phyloP scores from a whole-genome alignment of 371 early-diverging fungal genomes.

The Batkoa obscura region DNA sequence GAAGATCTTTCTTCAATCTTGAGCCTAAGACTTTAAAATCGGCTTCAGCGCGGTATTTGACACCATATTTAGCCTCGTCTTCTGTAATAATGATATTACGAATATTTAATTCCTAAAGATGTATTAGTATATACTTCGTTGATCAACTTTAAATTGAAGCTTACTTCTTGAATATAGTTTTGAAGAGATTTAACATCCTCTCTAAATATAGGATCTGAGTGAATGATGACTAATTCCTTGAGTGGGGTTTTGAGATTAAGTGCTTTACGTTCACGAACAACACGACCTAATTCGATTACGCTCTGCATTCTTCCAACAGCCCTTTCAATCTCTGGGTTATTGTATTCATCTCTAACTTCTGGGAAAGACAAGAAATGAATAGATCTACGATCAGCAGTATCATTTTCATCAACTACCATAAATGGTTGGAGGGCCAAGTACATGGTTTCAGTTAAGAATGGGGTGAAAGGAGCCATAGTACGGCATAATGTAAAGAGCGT shows the following conservation, averaged over 20 bases:
- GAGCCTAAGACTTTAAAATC: conserved; percentile 79
- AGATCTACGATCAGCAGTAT: conserved; percentile 56
- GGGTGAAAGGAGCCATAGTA: conserved; percentile 98
- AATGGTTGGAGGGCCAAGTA: conserved; percentile 81
- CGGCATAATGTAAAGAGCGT: conserved; percentile 81
- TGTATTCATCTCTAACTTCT: conserved; percentile 81
- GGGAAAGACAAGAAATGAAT: conserved; percentile 91
- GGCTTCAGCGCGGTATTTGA: conserved; percentile 77
- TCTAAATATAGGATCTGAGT: conserved; percentile 69
- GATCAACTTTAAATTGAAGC: no score
- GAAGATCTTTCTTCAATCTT: conserved; percentile 74
- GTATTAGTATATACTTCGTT: conserved; percentile 1
- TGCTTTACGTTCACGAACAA: conserved; percentile 84
- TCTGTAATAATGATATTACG: conserved; percentile 65
- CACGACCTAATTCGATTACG: conserved; percentile 93
- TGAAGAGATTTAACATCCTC: conserved; percentile 67
- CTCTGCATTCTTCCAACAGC: conserved; percentile 88
- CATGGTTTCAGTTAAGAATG: conserved; percentile 96
- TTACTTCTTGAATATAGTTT: conserved; percentile 74
- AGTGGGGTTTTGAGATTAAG: conserved; percentile 95
- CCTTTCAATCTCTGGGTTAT: conserved; percentile 86
- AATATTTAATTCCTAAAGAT: conserved; percentile 66
- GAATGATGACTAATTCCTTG: conserved; percentile 83
- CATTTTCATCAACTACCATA: conserved; percentile 28
- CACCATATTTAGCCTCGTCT: conserved; percentile 81